These are phyloP conservation scores for Fragaria vesca DNA, from an alignment of 306 rosid species.

Conservation along the genomic window DNA sequence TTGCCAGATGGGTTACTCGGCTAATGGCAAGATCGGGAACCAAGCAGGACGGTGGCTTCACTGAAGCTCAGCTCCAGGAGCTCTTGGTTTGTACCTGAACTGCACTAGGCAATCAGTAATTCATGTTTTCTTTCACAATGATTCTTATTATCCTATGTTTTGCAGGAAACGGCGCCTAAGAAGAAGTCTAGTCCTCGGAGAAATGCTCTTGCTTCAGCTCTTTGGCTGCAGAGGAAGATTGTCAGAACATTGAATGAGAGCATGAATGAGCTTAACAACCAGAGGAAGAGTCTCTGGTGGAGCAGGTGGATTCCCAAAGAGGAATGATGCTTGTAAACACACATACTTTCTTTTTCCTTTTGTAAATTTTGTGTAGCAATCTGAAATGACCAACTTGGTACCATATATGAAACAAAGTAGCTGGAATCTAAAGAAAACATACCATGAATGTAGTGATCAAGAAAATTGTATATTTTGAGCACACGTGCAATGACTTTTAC, in stretches of 20 bases:
- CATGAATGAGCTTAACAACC: constrained; percentile 67
- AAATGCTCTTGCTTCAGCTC: constrained; percentile 81
- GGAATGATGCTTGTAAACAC: constrained; percentile 46
- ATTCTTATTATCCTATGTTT: neutral
- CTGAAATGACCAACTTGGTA: constrained; percentile 30
- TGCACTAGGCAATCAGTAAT: neutral
- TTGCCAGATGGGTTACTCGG: constrained; percentile 70
- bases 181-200: constrained; percentile 60
- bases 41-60: constrained; percentile 80
- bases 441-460: constrained; percentile 25
- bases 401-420: constrained; percentile 24
- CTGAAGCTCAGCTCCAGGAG: constrained; percentile 93
- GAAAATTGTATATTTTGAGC: constrained; percentile 35
- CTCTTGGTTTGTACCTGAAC: constrained; percentile 48
- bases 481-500: constrained; percentile 35
- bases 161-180: constrained; percentile 70
- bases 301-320: constrained; percentile 96
- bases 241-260: constrained; percentile 79
- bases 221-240: constrained; percentile 70
- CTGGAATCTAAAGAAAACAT: constrained; percentile 47
- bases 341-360: constrained; percentile 23
- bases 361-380: constrained; percentile 56
- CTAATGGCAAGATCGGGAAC: constrained; percentile 98
- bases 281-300: constrained; percentile 92
- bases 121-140: constrained; percentile 3